Conservation (phyloP, 768 basidiomycete genomes). For the Multifurca ochricompacta region DNA sequence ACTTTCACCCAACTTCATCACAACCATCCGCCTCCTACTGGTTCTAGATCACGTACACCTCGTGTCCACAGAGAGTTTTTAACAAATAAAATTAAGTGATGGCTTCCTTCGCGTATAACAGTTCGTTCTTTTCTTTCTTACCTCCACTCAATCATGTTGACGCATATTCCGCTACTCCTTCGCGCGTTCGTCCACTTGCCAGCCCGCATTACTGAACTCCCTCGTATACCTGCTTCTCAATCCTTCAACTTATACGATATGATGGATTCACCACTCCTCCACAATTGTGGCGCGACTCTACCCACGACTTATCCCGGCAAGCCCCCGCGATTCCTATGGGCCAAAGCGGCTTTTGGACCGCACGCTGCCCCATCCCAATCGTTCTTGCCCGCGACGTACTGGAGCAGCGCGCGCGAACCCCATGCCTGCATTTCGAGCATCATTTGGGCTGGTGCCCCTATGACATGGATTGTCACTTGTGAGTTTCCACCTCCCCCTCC, state of each 20-base stretch:
- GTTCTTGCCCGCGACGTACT: not conserved
- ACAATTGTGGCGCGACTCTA: not conserved
- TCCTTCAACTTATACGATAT: not conserved
- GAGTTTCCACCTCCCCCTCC: not conserved
- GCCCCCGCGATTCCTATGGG: not conserved
- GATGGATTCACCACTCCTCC: not conserved
- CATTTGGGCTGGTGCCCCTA: constrained; percentile 15
- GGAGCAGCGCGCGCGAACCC: constrained; percentile 2
- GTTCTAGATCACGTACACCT: too few species aligned
- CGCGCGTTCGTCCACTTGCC: not conserved
- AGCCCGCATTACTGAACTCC: too few species aligned
- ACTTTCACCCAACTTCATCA: too few species aligned
- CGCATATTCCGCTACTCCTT: not conserved
- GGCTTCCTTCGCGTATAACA: not conserved
- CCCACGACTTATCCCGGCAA: not conserved
- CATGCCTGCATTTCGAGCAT: constrained; percentile 9
- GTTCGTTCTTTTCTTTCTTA: not conserved
- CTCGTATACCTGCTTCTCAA: too few species aligned
- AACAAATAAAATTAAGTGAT: too few species aligned
- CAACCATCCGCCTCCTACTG: too few species aligned
- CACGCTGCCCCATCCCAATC: not conserved
- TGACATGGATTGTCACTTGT: constrained; percentile 10
- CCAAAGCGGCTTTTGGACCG: not conserved
- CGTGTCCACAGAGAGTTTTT: too few species aligned
- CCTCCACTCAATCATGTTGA: not conserved